Conservation (phyloP, 2,329 filamentous ascomycete genomes). For the Diaporthe eres region DNA sequence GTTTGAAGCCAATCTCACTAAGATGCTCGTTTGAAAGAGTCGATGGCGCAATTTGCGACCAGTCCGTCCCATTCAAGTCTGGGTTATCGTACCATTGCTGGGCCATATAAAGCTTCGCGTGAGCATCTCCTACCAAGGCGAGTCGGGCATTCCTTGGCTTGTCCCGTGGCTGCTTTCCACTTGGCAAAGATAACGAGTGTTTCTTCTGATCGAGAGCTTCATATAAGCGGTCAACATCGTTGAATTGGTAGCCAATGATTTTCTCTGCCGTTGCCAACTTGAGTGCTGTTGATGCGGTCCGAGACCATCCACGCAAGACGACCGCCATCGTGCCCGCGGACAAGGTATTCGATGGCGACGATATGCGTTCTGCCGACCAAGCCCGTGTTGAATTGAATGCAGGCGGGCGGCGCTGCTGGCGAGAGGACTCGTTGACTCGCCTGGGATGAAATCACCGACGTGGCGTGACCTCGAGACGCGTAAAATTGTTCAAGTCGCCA, state of each 20-base stretch:
- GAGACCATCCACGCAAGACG: slow-evolving; percentile 16
- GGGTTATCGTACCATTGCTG: slow-evolving; percentile 9
- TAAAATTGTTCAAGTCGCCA: neutral
- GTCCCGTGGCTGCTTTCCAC: neutral
- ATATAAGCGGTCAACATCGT: slow-evolving; percentile 48
- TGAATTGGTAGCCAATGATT: slow-evolving; percentile 45
- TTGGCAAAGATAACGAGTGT: neutral
- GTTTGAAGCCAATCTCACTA: neutral
- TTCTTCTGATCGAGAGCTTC: slow-evolving; percentile 45
- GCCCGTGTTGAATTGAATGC: too few species aligned
- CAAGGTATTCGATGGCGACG: neutral
- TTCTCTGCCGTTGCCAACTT: slow-evolving; percentile 38
- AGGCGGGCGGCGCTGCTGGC: neutral
- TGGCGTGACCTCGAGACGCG: neutral
- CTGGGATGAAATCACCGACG: neutral
- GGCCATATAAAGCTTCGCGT: neutral
- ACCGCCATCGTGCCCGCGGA: slow-evolving; percentile 10
- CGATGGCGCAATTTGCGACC: neutral
- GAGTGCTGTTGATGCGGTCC: slow-evolving; percentile 9
- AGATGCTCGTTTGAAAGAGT: slow-evolving; percentile 25
- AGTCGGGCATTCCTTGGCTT: slow-evolving; percentile 33
- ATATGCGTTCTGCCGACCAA: neutral
- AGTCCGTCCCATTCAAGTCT: neutral
- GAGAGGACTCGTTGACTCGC: neutral
- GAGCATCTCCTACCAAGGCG: slow-evolving; percentile 33